These are phyloP conservation scores for Malus asiatica DNA, from an alignment of 306 rosid genomes.

Conservation along the genomic window DNA sequence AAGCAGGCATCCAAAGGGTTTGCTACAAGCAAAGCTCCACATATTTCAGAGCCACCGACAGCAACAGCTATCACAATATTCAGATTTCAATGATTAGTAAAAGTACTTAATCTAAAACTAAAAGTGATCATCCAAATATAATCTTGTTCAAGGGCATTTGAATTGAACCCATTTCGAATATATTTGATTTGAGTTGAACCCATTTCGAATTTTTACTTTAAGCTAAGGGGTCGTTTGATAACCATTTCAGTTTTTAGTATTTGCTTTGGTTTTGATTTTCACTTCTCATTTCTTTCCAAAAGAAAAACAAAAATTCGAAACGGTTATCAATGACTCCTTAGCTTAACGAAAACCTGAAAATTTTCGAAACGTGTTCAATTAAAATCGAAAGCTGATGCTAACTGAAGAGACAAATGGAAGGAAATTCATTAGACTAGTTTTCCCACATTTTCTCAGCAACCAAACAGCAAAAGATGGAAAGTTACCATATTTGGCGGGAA, in stretches of 20 bases:
- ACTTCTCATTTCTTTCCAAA: no score
- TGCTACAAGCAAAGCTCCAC: constrained; percentile 21
- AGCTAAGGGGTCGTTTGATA: no score
- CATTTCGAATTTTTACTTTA: no score
- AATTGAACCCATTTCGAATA: no score
- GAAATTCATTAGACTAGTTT: not conserved
- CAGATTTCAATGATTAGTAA: not conserved
- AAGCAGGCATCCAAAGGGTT: constrained; percentile 32
- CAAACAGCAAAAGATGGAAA: constrained; percentile 4
- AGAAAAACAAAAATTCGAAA: not conserved
- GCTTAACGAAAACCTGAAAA: not conserved
- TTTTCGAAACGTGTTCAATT: not conserved
- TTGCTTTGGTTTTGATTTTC: no score
- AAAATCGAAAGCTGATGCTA: not conserved
- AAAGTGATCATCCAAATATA: not conserved
- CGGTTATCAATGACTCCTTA: no score
- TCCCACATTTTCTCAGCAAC: constrained; percentile 13
- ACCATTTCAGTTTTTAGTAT: not conserved
- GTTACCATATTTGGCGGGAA: constrained; percentile 39
- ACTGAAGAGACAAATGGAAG: not conserved
- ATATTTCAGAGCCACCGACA: constrained; percentile 16
- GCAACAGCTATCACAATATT: constrained; percentile 2
- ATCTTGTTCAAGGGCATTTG: not conserved
- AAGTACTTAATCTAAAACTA: not conserved
- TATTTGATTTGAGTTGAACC: no score